Percentiles rank a stretch among this genome's conserved stretches.
Evolutionary conservation across 192 early-diverging fungal species (phyloP).

Genomic region (Chytriomyces sp.): DNA sequence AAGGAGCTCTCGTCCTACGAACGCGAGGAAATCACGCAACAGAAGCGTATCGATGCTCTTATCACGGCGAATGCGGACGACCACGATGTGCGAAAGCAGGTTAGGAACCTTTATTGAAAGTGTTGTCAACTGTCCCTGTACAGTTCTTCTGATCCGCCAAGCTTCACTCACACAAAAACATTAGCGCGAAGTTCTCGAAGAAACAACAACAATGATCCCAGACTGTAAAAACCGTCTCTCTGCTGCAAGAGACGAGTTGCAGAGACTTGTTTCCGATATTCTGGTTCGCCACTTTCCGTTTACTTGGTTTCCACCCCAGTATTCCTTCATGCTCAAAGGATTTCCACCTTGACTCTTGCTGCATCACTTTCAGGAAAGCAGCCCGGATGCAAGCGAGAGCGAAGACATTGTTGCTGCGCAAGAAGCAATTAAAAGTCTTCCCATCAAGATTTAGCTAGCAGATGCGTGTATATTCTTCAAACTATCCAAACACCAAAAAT

Average conservation of each 20-base stretch:
- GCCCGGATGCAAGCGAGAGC: slow-evolving; percentile 19
- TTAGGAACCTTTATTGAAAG: background rate
- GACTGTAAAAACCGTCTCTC: slow-evolving; percentile 43
- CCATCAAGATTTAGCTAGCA: background rate
- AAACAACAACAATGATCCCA: slow-evolving; percentile 56
- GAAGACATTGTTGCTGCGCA: slow-evolving; percentile 35
- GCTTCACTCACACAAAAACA: slow-evolving; percentile 5
- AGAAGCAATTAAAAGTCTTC: slow-evolving; percentile 22
- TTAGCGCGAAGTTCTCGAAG: slow-evolving; percentile 53
- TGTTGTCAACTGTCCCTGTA: background rate
- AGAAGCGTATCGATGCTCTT: slow-evolving; percentile 51
- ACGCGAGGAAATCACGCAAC: slow-evolving; percentile 43
- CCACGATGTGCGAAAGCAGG: slow-evolving; percentile 51
- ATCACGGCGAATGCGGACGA: slow-evolving; percentile 44
- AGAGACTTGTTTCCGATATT: slow-evolving; percentile 27
- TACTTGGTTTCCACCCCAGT: background rate
- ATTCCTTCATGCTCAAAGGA: background rate
- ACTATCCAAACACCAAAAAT: too few relatives aligned
- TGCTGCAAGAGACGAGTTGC: slow-evolving; percentile 46
- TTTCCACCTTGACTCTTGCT: slow-evolving; percentile 10
- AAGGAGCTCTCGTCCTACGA: slow-evolving; percentile 52
- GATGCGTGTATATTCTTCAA: too few relatives aligned
- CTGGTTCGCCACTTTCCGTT: background rate
- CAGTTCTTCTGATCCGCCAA: background rate
- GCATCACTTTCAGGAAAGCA: background rate